phyloP scores from a whole-genome alignment of 164 flowering plant species.

The grape (Vitis vinifera) region DNA sequence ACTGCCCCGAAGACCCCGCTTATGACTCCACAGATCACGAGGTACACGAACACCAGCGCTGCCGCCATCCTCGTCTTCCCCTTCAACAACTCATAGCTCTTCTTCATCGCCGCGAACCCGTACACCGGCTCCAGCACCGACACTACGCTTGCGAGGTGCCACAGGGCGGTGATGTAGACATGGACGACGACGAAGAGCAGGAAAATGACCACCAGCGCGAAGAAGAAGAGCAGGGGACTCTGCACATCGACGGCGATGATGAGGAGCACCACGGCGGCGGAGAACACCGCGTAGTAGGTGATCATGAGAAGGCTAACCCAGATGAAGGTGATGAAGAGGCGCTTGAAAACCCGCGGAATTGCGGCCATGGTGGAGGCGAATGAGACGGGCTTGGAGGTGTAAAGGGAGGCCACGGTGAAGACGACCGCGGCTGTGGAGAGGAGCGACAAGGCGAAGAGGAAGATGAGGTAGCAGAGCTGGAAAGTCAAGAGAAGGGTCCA shows the following conservation, averaged over 20 bases:
- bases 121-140: constrained; percentile 85
- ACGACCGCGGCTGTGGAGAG: constrained; percentile 95
- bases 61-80: constrained; percentile 58
- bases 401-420: constrained; percentile 88
- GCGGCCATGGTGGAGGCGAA: constrained; percentile 66
- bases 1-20: constrained; percentile 47
- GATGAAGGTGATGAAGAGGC: constrained; percentile 65
- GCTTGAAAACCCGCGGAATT: constrained; percentile 65
- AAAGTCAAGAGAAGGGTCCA: constrained; percentile 49
- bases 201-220: constrained; percentile 31
- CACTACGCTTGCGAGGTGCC: constrained; percentile 93
- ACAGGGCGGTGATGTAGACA: constrained; percentile 78
- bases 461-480: constrained; percentile 72
- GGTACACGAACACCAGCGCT: constrained; percentile 56
- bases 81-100: constrained; percentile 80
- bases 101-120: constrained; percentile 81
- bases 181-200: constrained; percentile 59
- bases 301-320: constrained; percentile 61
- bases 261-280: constrained; percentile 33
- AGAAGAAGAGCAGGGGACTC: constrained; percentile 29
- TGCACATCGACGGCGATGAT: constrained; percentile 45
- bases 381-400: constrained; percentile 76
- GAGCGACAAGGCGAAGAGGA: constrained; percentile 89
- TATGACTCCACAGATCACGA: constrained; percentile 50
- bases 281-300: constrained; percentile 48